A percentile compares a stretch with the other conserved stretches of the same genome.
phyloP scores from a whole-genome alignment of 2,329 filamentous ascomycete species.

The Scolecobasidium constrictum region DNA sequence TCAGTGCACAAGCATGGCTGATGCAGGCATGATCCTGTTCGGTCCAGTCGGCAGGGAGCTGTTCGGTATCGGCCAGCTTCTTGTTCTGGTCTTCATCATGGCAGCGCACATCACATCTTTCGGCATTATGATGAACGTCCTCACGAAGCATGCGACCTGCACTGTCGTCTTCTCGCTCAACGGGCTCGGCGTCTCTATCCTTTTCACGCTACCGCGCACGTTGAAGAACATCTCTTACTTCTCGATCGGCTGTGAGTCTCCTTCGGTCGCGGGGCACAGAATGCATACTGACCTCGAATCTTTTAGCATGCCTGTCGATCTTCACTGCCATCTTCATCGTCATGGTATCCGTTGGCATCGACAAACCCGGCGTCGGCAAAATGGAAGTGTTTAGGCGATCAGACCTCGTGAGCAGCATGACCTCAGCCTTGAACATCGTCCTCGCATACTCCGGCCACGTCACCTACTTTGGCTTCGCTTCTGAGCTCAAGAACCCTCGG shows the following conservation, averaged over 20 bases:
- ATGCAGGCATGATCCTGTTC: constrained; percentile 52
- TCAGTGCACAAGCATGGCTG: constrained; percentile 54
- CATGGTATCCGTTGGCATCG: constrained; percentile 53
- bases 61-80: constrained; percentile 47
- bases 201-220: constrained; percentile 51
- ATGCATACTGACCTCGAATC: not conserved
- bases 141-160: constrained; percentile 51
- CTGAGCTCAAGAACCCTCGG: constrained; percentile 50
- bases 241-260: constrained; percentile 43
- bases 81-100: constrained; percentile 59
- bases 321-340: constrained; percentile 52
- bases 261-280: not conserved
- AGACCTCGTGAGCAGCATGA: constrained; percentile 5
- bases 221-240: constrained; percentile 52
- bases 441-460: constrained; percentile 59
- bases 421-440: constrained; percentile 47
- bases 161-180: constrained; percentile 54
- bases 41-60: constrained; percentile 41
- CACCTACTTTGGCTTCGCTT: constrained; percentile 58
- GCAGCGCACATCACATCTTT: constrained; percentile 64
- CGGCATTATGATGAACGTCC: constrained; percentile 54
- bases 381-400: not conserved
- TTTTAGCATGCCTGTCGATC: constrained; percentile 54
- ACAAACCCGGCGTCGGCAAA: constrained; percentile 24
- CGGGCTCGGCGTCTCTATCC: constrained; percentile 46